Conservation (phyloP, 2,329 filamentous ascomycete genomes). For the Scedosporium minutisporum region DNA sequence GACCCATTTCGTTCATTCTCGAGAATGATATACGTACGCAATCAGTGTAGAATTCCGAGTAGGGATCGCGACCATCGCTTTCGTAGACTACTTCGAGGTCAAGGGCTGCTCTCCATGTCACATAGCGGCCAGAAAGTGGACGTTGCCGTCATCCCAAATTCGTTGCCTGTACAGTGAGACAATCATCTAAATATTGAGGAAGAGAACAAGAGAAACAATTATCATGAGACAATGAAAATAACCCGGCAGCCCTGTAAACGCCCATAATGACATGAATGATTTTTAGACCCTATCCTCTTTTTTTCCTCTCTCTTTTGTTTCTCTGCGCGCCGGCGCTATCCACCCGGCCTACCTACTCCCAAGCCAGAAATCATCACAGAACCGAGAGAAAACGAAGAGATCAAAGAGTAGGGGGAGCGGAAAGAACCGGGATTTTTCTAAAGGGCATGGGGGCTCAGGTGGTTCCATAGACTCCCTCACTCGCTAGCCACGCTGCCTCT, state of each 20-base stretch:
- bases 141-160: background rate
- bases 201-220: background rate
- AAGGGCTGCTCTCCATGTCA: background rate
- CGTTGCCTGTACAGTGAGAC: background rate
- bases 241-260: slow-evolving; percentile 5
- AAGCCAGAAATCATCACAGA: background rate
- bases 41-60: no score
- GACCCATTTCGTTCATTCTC: no score
- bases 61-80: no score
- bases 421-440: background rate
- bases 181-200: background rate
- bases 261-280: slow-evolving; percentile 7
- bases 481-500: background rate
- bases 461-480: background rate
- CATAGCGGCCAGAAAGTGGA: background rate
- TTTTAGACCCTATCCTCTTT: background rate
- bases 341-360: background rate
- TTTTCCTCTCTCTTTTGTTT: background rate
- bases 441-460: no score
- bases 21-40: no score
- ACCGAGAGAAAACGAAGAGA: background rate
- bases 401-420: background rate
- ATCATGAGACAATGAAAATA: slow-evolving; percentile 1
- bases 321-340: background rate
- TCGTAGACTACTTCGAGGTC: background rate